These are phyloP conservation scores for Neckera pumila DNA, from an alignment of 225 moss, liverwort and hornwort species.

Conservation along the genomic window DNA sequence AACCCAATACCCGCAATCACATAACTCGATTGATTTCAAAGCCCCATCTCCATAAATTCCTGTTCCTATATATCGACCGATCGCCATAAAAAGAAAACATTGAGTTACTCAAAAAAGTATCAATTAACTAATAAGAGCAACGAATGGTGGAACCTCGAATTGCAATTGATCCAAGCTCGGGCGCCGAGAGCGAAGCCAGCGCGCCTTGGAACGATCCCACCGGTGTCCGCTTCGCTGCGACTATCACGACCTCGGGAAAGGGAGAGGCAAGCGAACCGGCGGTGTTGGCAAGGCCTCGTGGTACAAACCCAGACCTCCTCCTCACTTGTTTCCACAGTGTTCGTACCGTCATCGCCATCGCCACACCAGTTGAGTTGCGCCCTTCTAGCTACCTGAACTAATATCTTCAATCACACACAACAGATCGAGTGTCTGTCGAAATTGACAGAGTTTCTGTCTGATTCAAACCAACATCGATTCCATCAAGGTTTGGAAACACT, in stretches of 20 bases:
- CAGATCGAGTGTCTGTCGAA: background rate
- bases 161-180: slow-evolving; percentile 69
- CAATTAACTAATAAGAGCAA: background rate
- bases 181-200: slow-evolving; percentile 69
- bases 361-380: background rate
- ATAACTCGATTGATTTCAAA: background rate
- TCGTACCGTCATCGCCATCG: slow-evolving; percentile 10
- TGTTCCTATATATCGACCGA: background rate
- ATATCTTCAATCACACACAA: background rate
- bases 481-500: background rate
- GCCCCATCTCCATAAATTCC: background rate
- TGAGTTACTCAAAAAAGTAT: background rate
- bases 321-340: slow-evolving; percentile 13
- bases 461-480: background rate
- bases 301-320: background rate
- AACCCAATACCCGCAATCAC: background rate
- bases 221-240: slow-evolving; percentile 89
- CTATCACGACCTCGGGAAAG: slow-evolving; percentile 60
- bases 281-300: background rate
- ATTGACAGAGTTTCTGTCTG: background rate
- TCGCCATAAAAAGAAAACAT: background rate
- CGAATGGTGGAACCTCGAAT: slow-evolving; percentile 40
- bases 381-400: background rate
- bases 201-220: slow-evolving; percentile 66
- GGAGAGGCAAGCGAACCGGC: background rate